These are phyloP conservation scores for Debaryomyces nepalensis DNA, from an alignment of 1,139 yeast species.

Conservation along the genomic window DNA sequence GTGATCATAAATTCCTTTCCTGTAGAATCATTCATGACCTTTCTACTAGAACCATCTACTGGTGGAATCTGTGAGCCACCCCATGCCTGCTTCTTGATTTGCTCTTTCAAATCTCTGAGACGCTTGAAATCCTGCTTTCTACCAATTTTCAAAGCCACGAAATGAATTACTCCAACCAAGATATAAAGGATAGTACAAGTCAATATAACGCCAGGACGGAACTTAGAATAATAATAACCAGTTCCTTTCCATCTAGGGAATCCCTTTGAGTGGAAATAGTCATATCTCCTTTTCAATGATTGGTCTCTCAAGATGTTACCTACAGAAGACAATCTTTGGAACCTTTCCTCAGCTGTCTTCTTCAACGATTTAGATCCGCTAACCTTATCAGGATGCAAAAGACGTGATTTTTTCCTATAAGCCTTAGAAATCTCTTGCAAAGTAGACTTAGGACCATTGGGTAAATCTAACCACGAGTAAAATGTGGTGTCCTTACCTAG, in stretches of 20 bases:
- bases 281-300: constrained; percentile 73
- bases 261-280: constrained; percentile 80
- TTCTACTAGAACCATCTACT: constrained; percentile 50
- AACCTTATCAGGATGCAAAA: constrained; percentile 83
- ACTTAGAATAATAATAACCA: constrained; percentile 56
- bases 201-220: constrained; percentile 62
- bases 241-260: constrained; percentile 79
- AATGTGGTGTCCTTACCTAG: constrained; percentile 68
- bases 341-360: constrained; percentile 58
- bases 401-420: constrained; percentile 70
- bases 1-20: constrained; percentile 69
- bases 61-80: constrained; percentile 56
- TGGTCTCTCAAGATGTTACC: constrained; percentile 71
- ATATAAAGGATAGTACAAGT: constrained; percentile 55
- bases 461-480: constrained; percentile 66
- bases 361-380: constrained; percentile 47
- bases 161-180: constrained; percentile 63
- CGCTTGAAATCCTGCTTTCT: constrained; percentile 65
- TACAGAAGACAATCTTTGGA: constrained; percentile 74
- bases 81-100: constrained; percentile 64
- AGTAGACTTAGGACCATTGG: constrained; percentile 57
- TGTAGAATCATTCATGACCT: constrained; percentile 34
- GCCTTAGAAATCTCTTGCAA: constrained; percentile 73
- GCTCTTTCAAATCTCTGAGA: constrained; percentile 53
- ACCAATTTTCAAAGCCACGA: constrained; percentile 56